A percentile compares a stretch with the other conserved stretches of the same genome.
Conservation (phyloP, 2,329 filamentous ascomycete genomes). For the Arthrobotrys iridis region DNA sequence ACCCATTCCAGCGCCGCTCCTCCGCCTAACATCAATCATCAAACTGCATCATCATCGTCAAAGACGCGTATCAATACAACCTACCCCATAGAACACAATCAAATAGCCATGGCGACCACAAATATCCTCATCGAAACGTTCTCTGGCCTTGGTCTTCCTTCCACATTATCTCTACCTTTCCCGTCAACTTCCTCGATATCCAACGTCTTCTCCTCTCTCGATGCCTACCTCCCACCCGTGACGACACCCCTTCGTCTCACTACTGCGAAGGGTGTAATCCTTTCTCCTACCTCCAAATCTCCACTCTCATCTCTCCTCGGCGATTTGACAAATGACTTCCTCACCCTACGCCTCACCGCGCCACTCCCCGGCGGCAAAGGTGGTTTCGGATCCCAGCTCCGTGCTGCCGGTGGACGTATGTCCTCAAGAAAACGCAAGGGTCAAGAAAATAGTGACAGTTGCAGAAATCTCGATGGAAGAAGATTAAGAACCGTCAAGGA, state of each 20-base stretch:
- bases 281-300: constrained; percentile 84
- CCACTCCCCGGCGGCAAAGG: constrained; percentile 93
- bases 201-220: constrained; percentile 73
- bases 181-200: constrained; percentile 72
- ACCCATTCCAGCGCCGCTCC: constrained; percentile 5
- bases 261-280: constrained; percentile 74
- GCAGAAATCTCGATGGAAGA: constrained; percentile 90
- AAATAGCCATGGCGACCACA: constrained; percentile 35
- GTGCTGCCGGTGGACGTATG: constrained; percentile 97
- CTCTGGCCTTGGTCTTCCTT: constrained; percentile 80
- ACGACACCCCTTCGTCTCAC: constrained; percentile 76
- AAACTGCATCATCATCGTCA: constrained; percentile 1
- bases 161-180: constrained; percentile 82
- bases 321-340: constrained; percentile 73
- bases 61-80: not conserved
- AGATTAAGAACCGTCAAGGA: constrained; percentile 91
- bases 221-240: constrained; percentile 64
- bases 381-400: constrained; percentile 95
- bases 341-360: constrained; percentile 81
- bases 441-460: constrained; percentile 86
- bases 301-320: constrained; percentile 70
- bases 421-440: constrained; percentile 90
- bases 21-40: not conserved
- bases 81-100: not conserved
- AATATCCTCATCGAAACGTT: constrained; percentile 81